Conservation (phyloP, 2,329 filamentous ascomycete genomes). For the Venturia carpophila region DNA sequence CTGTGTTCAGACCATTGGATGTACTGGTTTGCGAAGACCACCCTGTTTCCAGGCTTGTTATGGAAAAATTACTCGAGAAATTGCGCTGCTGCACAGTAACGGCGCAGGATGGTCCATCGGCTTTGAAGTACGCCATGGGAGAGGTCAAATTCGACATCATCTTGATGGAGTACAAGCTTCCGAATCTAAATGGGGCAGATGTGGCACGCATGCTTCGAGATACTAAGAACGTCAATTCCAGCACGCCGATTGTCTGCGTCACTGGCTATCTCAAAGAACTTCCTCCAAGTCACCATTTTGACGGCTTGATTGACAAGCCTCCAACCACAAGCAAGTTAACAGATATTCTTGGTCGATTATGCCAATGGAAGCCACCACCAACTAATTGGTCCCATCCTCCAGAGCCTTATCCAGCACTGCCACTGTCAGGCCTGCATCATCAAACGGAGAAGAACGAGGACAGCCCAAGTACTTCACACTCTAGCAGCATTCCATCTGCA, state of each 20-base stretch:
- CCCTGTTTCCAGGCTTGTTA: slow-evolving; percentile 93
- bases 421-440: slow-evolving; percentile 44
- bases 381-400: slow-evolving; percentile 43
- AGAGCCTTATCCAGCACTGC: slow-evolving; percentile 26
- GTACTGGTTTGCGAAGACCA: slow-evolving; percentile 97
- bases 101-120: slow-evolving; percentile 82
- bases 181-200: slow-evolving; percentile 89
- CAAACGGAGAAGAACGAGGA: slow-evolving; percentile 56
- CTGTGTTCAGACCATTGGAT: slow-evolving; percentile 82
- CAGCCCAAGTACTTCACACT: slow-evolving; percentile 67
- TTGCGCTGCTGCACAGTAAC: slow-evolving; percentile 89
- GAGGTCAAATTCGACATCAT: slow-evolving; percentile 99
- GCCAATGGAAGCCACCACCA: slow-evolving; percentile 83
- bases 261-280: slow-evolving; percentile 98
- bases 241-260: slow-evolving; percentile 92
- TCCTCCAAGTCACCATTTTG: slow-evolving; percentile 90
- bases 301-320: slow-evolving; percentile 91
- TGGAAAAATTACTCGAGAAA: slow-evolving; percentile 96
- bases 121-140: slow-evolving; percentile 86
- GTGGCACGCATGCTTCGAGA: slow-evolving; percentile 97
- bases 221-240: slow-evolving; percentile 87
- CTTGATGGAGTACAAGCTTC: slow-evolving; percentile 93
- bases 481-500: slow-evolving; percentile 65
- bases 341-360: slow-evolving; percentile 78
- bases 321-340: slow-evolving; percentile 86